A percentile compares a stretch with the other conserved stretches of the same genome.
Evolutionary conservation across 2,329 filamentous ascomycete species (phyloP).

Genomic region (Cytospora paraplurivora): DNA sequence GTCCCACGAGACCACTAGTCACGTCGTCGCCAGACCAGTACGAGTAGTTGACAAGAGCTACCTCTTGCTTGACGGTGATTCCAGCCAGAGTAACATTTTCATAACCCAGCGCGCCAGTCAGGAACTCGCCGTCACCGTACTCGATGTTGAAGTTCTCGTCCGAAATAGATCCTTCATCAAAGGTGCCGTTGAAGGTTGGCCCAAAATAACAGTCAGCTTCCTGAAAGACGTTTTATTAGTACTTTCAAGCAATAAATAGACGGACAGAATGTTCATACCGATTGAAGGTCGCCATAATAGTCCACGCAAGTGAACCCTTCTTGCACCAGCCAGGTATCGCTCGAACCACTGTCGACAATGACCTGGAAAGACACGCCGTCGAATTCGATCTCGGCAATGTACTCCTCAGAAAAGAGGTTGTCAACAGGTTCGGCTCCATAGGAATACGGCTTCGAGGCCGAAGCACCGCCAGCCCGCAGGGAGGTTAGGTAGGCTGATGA

Average conservation of each 20-base stretch:
- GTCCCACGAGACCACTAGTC: slow-evolving; percentile 52
- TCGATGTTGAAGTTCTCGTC: slow-evolving; percentile 45
- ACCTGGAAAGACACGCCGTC: slow-evolving; percentile 12
- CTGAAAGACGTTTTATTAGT: neutral
- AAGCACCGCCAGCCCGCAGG: neutral
- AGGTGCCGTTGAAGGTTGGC: slow-evolving; percentile 36
- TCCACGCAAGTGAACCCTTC: slow-evolving; percentile 25
- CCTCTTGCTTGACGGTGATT: slow-evolving; percentile 46
- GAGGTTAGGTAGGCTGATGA: slow-evolving; percentile 17
- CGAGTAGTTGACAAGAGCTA: slow-evolving; percentile 48
- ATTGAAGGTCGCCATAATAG: neutral
- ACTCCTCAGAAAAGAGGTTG: slow-evolving; percentile 13
- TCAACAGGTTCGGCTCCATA: slow-evolving; percentile 3
- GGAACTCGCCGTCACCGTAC: slow-evolving; percentile 47
- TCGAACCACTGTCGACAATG: slow-evolving; percentile 24
- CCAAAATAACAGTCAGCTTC: slow-evolving; percentile 33
- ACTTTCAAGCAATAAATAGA: neutral
- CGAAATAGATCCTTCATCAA: slow-evolving; percentile 38
- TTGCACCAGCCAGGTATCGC: slow-evolving; percentile 24
- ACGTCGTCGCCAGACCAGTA: slow-evolving; percentile 47
- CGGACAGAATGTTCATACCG: neutral
- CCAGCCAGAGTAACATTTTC: slow-evolving; percentile 48
- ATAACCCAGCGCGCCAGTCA: slow-evolving; percentile 43
- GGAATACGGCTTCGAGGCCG: neutral
- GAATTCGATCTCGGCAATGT: slow-evolving; percentile 20